Base-by-base conservation (phyloP, 345 rosid species). In the Pistacia integerrima region DNA sequence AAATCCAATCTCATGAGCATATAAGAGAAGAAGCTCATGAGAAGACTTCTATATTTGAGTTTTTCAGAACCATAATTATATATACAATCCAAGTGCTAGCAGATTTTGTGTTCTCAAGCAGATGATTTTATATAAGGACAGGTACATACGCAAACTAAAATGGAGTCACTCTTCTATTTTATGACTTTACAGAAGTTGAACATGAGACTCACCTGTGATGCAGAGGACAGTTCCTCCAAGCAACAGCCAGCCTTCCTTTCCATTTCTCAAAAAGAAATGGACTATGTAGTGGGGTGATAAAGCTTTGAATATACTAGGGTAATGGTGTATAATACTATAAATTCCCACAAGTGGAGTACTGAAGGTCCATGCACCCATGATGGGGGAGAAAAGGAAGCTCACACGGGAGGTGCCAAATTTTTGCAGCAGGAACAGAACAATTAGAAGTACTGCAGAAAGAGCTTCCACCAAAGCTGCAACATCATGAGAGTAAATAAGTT, bases 151-250 rank as follows among this genome's bases (percentile, higher is more conserved):
- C 54, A 68, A 75, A 33, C 62, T 20, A 38, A 33, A 56, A 35
- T 49, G 30, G 48, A 60, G 73, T 58, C 55, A 44, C 44, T 38
- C 41, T 56, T 63, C 4, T 33, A 38, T 14, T 30, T 51, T 18
- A n/a, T 22, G 10, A 35, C 36, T 69, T 22, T 11, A 69, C 11
- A 46, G 17, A 48, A 72, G 13, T 68, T 69, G 61, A 51, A 64
- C 2, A 51, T 71, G 64, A 66, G 58, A 73, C 70, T 68, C 55
- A 88, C 97, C 98, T 64, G 98, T 92, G 67, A 92, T 90, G 52
- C 97, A 90, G 82, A 92, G 93, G 82, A 92, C 86, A 73, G 90
- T 90, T 76, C 98, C 97, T 46, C 97, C 93, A 66, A 94, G 92
- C 71, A 87, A 82, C 44, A 89, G 82, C 94, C 97, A 94, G 6